Base-by-base conservation (phyloP, 2,329 filamentous ascomycete species). In the Xylariaceae sp. region DNA sequence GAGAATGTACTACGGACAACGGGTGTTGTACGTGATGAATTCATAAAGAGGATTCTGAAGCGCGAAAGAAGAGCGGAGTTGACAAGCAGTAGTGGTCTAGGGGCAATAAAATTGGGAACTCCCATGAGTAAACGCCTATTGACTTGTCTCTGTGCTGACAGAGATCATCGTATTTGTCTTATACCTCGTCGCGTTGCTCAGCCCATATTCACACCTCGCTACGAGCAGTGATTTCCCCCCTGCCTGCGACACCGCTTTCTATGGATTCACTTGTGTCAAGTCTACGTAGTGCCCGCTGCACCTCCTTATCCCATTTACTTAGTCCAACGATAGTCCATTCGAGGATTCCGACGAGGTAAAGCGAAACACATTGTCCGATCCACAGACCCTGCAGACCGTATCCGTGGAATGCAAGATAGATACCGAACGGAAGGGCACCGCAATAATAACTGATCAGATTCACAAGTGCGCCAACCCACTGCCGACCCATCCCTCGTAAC, bases 381-480 rank as follows among this genome's bases (percentile, higher is more conserved):
- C 91, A 96, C 16, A 96, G 75, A 0, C 91, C 91, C 18, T 81
- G 79, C 1, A 96, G 75, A 0, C 91, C 91, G 90, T 90, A 95
- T 18, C 90, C 90, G 67, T 95, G 85, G 65, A 95, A 95, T 1
- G 91, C 91, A 26, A 96, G 83, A 74, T 85, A 95, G 51, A 96
- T 90, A 0, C 91, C 91, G n/a, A 87, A 76, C 0, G 91, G 91
- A 52, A 96, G 71, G 0, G 91, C 91, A 55, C 89, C 90, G 62
- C 86, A 86, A 71, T 96, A 96, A 72, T 96, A 96, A 69, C 88
- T 91, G 18, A 93, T 73, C 16, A 93, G 78, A 70, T 96, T 96
- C 50, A 96, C 90, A 1, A 86, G 76, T 1, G 91, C 91, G 14
- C 92, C 92, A 48, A 96, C 82, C 79, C 93, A 91, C 72, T 96